Evolutionary conservation across 805 yeast genomes (phyloP), one percentile per base, ranked within the genome.

Genomic region (Candida verbasci): DNA sequence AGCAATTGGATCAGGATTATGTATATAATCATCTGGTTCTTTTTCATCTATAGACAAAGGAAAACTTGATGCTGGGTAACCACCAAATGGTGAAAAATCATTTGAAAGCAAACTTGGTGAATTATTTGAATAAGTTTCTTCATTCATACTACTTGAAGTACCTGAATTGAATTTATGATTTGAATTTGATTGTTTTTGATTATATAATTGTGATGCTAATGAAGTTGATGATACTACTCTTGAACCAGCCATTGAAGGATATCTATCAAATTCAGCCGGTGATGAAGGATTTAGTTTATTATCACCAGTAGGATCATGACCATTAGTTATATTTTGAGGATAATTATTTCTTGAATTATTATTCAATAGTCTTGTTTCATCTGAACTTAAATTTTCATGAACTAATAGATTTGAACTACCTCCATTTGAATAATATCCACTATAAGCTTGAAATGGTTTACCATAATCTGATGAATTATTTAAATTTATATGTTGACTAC

Each of bases 1-100:
- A 30, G 80, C 85, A 24, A 88, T 82, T 8, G 96, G 96, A 58
- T 91, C 96, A 2, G 97, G 97, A 60, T 91, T 93, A 61, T 91
- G 97, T 46, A 93, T 58, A 54, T 86, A 89, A 60, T 91, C 98
- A 63, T 91, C 98, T 8, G 85, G 82, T 60, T 91, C 98, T 60
- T 86, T 86, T 49, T 91, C 97, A 41, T 91, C 96, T 45, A 93
- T 79, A 48, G 76, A 82, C 39, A 91, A 66, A 1, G 98, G 98
- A 65, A 91, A 91, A 4, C 87, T 80, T 12, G 88, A 72, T 7
- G 96, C 94, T 1, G 98, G 97, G 59, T 86, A 91, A 11, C 97
- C 97, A 35, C 97, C 98, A 63, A 91, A 91, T 3, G 97, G 98
- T 32, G 85, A 78, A 46, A 80, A 80, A 51, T 83, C 93, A 16